Base-by-base conservation (phyloP, 2,329 filamentous ascomycete species). In the Trichophyton simii region DNA sequence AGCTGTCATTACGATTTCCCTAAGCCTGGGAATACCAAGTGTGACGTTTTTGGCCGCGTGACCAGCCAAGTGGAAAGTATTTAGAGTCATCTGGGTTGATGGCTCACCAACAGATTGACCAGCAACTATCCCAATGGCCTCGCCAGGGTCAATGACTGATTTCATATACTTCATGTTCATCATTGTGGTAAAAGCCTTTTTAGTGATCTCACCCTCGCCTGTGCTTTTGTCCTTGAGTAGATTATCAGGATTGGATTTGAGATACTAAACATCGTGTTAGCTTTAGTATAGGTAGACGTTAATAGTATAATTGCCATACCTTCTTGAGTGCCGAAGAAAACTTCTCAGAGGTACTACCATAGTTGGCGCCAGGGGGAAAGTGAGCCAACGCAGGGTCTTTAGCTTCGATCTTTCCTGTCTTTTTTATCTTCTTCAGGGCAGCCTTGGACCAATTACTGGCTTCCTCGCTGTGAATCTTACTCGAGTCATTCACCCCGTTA, bases 21-120 rank as follows among this genome's bases (percentile, higher is more conserved):
- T 83, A 20, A 99, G 82, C 77, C 94, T 90, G 63, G 94, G 94
- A 71, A 99, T 97, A 89, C 94, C 94, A 20, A 96, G 83, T 0
- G 94, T 99, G 71, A 99, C 95, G 82, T 99, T 99, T 81, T 96
- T 97, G 34, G 94, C 87, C 20, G 94, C 91, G 79, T 97, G 92
- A 71, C 94, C 94, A 74, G 94, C 94, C 83, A 99, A 89, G 82
- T 99, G 94, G 83, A 99, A 99, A 31, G 95, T 99, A 77, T 99
- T 99, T 61, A 99, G 79, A 6, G 95, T 99, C 95, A 99, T 99
- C 74, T 99, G 94, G 9, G 94, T 99, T 1, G 91, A 96, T 7
- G 95, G 94, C 72, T 99, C 95, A 71, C 94, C 94, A 48, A 99
- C 86, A 36, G 92, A 97, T 75, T 99, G 94, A 8, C 91, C 91